These are phyloP conservation scores for Euclidium syriacum DNA, from an alignment of 345 rosid genomes.

Conservation along the genomic window DNA sequence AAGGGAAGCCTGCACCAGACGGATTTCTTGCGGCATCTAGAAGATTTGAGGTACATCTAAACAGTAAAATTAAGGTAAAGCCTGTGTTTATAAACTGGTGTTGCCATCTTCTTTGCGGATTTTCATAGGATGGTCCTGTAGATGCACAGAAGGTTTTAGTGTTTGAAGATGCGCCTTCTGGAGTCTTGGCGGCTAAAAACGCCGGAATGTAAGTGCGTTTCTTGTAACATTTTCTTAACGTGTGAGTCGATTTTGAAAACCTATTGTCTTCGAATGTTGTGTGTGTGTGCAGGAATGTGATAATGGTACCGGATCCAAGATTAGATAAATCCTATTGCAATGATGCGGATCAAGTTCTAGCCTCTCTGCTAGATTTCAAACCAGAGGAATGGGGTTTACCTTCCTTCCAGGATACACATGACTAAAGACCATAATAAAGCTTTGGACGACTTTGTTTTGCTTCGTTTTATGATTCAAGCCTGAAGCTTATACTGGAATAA, in stretches of 20 bases:
- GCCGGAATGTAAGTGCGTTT: conserved; percentile 77
- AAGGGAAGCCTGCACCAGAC: conserved; percentile 91
- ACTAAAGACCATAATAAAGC: background rate
- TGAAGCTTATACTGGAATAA: too few species aligned
- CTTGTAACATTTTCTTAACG: background rate
- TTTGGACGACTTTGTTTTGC: too few species aligned
- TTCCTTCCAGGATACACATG: conserved; percentile 38
- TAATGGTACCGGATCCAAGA: conserved; percentile 91
- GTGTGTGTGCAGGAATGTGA: conserved; percentile 49
- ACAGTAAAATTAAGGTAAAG: background rate
- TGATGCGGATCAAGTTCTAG: conserved; percentile 68
- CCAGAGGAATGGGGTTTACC: conserved; percentile 75
- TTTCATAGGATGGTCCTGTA: conserved; percentile 54
- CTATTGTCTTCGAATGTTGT: background rate
- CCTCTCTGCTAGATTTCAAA: conserved; percentile 61
- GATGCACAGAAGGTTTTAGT: conserved; percentile 53
- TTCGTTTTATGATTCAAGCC: too few species aligned
- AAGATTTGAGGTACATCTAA: conserved; percentile 71
- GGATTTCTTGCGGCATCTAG: conserved; percentile 80
- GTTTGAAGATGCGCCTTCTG: conserved; percentile 96
- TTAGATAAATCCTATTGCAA: conserved; percentile 58
- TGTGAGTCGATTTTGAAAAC: too few species aligned
- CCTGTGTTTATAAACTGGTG: background rate
- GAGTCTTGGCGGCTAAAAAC: conserved; percentile 85
- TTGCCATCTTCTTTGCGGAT: conserved; percentile 6